Conservation (phyloP, 139 green algal genomes). For the Raphidocelis subcapitata region DNA sequence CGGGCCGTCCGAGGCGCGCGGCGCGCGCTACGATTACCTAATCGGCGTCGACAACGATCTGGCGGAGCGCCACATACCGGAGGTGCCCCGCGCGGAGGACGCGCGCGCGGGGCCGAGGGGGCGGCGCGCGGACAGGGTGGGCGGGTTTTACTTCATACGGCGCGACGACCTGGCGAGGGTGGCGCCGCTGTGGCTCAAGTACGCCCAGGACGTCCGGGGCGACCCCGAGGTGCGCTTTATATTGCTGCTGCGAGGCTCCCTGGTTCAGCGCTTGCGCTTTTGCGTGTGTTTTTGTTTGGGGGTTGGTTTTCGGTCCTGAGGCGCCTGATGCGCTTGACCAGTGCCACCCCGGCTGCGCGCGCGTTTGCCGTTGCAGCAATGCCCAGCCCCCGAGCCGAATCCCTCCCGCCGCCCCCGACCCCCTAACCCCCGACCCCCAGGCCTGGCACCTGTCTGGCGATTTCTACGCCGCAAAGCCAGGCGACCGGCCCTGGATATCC, state of each 20-base stretch:
- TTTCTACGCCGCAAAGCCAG: conserved; percentile 54
- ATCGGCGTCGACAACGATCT: conserved; percentile 68
- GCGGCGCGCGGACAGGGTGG: conserved; percentile 56
- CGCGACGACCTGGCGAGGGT: conserved; percentile 73
- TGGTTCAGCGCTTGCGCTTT: background rate
- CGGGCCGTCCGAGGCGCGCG: conserved; percentile 32
- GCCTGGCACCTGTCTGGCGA: conserved; percentile 70
- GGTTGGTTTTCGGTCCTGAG: background rate
- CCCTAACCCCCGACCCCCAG: too few relatives aligned
- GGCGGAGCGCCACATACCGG: conserved; percentile 57
- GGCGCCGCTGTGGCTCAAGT: conserved; percentile 75
- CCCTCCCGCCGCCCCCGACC: too few relatives aligned
- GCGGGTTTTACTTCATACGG: conserved; percentile 83
- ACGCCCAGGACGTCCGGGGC: conserved; percentile 64
- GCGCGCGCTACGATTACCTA: conserved; percentile 43
- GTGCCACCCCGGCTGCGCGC: too few relatives aligned
- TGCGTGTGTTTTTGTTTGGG: too few relatives aligned
- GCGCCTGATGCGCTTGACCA: background rate
- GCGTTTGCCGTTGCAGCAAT: too few relatives aligned
- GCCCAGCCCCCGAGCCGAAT: too few relatives aligned
- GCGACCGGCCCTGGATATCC: conserved; percentile 80
- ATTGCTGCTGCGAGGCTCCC: background rate
- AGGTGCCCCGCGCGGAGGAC: conserved; percentile 67
- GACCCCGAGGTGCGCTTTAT: conserved; percentile 44
- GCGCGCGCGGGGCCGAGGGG: conserved; percentile 48